Percentiles rank a stretch among this genome's conserved stretches.
These are phyloP conservation scores for Mucor lusitanicus DNA, from an alignment of 371 early-diverging fungal species.

Conservation along the genomic window DNA sequence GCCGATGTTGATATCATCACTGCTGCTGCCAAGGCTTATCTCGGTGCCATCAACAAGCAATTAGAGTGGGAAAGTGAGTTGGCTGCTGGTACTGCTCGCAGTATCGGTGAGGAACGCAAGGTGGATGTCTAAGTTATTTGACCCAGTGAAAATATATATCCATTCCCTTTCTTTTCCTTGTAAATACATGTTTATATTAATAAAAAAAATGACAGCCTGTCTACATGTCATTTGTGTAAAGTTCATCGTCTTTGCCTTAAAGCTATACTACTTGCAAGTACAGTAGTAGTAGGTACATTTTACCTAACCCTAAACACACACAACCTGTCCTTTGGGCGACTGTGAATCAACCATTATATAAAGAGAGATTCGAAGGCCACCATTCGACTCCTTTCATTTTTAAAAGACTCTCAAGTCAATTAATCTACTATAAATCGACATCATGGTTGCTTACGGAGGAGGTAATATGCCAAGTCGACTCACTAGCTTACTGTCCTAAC, in stretches of 20 bases:
- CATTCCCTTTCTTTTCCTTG: background rate
- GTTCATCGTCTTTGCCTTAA: background rate
- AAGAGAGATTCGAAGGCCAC: background rate
- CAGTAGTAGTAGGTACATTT: too few relatives aligned
- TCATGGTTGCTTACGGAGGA: conserved; percentile 76
- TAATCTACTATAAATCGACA: background rate
- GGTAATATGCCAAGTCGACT: conserved; percentile 32
- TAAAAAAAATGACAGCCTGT: background rate
- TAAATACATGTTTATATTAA: conserved; percentile 1
- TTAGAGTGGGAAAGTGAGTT: conserved; percentile 44
- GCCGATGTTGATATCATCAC: conserved; percentile 83
- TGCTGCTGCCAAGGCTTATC: conserved; percentile 84
- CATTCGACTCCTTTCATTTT: background rate
- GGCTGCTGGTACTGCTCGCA: conserved; percentile 32
- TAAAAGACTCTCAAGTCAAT: background rate
- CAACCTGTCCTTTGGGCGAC: background rate
- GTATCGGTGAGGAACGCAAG: conserved; percentile 45
- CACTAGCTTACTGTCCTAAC: too few relatives aligned
- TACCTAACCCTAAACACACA: background rate
- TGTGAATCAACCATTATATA: background rate
- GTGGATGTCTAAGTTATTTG: conserved; percentile 39
- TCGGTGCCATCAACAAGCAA: conserved; percentile 82
- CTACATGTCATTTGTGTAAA: background rate
- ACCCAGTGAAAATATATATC: background rate
- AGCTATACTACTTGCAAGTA: too few relatives aligned